phyloP scores from a whole-genome alignment of 2,329 filamentous ascomycete genomes.

The Kalmusia sp. region DNA sequence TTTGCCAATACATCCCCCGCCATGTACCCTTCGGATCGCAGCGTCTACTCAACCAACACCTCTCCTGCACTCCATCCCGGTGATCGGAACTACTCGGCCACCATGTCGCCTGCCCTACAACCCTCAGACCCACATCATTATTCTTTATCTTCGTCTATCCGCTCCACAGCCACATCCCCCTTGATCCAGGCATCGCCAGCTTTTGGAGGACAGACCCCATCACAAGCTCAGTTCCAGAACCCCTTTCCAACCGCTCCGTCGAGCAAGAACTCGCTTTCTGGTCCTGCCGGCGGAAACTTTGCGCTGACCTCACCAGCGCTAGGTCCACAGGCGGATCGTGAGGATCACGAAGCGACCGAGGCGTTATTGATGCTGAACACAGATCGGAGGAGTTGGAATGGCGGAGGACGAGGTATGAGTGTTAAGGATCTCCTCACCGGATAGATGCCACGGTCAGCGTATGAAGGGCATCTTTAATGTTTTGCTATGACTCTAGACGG shows the following conservation, averaged over 20 bases:
- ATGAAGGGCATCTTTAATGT: not conserved
- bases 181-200: conserved; percentile 45
- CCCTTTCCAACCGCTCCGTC: conserved; percentile 36
- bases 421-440: conserved; percentile 55
- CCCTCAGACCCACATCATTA: conserved; percentile 57
- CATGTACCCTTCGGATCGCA: conserved; percentile 47
- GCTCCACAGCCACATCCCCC: conserved; percentile 43
- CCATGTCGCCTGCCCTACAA: conserved; percentile 48
- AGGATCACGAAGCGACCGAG: conserved; percentile 78
- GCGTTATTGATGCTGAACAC: conserved; percentile 87
- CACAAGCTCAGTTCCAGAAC: conserved; percentile 37
- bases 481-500: no score
- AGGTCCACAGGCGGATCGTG: conserved; percentile 44
- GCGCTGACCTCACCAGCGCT: conserved; percentile 46
- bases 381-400: conserved; percentile 67
- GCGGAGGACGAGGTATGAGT: conserved; percentile 50
- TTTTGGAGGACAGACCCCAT: conserved; percentile 51
- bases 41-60: conserved; percentile 46
- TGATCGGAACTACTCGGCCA: conserved; percentile 56
- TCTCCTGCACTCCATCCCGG: conserved; percentile 48
- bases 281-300: conserved; percentile 35
- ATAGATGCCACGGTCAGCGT: conserved; percentile 16
- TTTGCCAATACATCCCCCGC: conserved; percentile 42
- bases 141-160: conserved; percentile 50
- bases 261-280: conserved; percentile 32